These are phyloP conservation scores for Mycena pura DNA, from an alignment of 768 basidiomycete species.

Conservation along the genomic window DNA sequence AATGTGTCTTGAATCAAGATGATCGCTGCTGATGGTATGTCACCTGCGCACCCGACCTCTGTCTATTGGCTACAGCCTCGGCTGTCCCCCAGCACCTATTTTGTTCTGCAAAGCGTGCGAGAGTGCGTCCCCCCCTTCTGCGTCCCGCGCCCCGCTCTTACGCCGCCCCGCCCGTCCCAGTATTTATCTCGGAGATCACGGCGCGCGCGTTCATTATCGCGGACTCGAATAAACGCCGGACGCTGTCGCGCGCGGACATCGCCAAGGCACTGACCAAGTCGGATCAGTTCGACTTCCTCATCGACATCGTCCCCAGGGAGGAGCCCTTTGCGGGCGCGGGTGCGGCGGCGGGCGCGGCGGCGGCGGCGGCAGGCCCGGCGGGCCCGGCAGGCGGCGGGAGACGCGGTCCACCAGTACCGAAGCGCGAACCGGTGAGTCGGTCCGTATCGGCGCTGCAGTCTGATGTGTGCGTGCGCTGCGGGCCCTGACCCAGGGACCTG, in stretches of 20 bases:
- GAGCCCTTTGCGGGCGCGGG: conserved; percentile 45
- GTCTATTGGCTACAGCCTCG: conserved; percentile 19
- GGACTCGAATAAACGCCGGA: conserved; percentile 95
- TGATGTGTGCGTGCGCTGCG: neutral
- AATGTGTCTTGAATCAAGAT: conserved; percentile 63
- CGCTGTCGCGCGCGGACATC: conserved; percentile 91
- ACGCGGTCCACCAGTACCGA: neutral
- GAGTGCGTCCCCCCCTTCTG: conserved; percentile 61
- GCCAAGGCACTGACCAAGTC: conserved; percentile 90
- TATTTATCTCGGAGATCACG: conserved; percentile 97
- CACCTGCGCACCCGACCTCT: conserved; percentile 22
- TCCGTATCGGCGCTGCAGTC: neutral
- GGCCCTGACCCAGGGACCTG: neutral
- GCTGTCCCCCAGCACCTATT: conserved; percentile 71
- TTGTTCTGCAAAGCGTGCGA: conserved; percentile 98
- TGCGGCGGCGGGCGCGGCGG: too few species aligned
- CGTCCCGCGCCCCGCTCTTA: neutral
- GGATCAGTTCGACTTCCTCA: conserved; percentile 97
- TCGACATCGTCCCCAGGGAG: conserved; percentile 93
- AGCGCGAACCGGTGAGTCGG: conserved; percentile 23
- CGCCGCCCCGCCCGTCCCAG: too few species aligned
- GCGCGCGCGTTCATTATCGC: conserved; percentile 95
- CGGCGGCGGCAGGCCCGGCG: neutral
- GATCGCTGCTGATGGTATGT: conserved; percentile 94
- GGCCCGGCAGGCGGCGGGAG: neutral